phyloP scores from a whole-genome alignment of 2,329 filamentous ascomycete species.

The Herpomyces periplanetae region DNA sequence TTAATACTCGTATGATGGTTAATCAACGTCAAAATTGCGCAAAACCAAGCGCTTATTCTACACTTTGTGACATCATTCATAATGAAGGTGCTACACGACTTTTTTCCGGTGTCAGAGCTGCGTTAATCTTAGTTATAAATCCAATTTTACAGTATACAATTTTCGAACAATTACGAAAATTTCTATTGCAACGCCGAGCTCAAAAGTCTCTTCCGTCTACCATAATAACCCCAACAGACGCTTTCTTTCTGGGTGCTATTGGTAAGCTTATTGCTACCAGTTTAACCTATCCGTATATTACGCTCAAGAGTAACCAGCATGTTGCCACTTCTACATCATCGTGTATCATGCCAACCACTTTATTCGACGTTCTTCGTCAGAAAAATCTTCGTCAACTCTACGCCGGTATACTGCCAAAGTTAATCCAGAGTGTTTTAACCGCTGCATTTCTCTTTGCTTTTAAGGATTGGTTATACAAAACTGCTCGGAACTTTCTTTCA shows the following conservation, averaged over 20 bases:
- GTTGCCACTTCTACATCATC: constrained; percentile 44
- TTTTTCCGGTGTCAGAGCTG: constrained; percentile 68
- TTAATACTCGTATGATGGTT: constrained; percentile 94
- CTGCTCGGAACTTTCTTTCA: too few relatives aligned
- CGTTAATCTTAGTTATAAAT: constrained; percentile 77
- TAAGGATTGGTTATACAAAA: constrained; percentile 77
- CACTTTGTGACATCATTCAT: constrained; percentile 34
- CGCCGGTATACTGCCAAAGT: constrained; percentile 65
- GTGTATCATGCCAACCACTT: constrained; percentile 19
- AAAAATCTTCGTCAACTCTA: constrained; percentile 3
- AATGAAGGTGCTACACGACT: constrained; percentile 53
- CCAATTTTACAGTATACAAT: constrained; percentile 94
- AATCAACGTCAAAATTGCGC: constrained; percentile 19
- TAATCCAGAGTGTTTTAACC: constrained; percentile 81
- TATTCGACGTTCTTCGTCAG: constrained; percentile 3
- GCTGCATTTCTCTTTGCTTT: constrained; percentile 89
- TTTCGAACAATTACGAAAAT: constrained; percentile 89
- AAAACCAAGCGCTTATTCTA: constrained; percentile 30
- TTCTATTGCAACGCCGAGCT: constrained; percentile 30
- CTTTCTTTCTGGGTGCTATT: constrained; percentile 60
- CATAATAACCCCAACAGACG: constrained; percentile 51
- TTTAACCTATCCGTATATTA: constrained; percentile 94
- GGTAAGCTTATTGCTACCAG: constrained; percentile 77
- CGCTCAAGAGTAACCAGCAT: constrained; percentile 89
- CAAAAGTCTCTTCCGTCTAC: too few relatives aligned